phyloP scores from a whole-genome alignment of 1,139 yeast species.

The Kodamaea fungicola region DNA sequence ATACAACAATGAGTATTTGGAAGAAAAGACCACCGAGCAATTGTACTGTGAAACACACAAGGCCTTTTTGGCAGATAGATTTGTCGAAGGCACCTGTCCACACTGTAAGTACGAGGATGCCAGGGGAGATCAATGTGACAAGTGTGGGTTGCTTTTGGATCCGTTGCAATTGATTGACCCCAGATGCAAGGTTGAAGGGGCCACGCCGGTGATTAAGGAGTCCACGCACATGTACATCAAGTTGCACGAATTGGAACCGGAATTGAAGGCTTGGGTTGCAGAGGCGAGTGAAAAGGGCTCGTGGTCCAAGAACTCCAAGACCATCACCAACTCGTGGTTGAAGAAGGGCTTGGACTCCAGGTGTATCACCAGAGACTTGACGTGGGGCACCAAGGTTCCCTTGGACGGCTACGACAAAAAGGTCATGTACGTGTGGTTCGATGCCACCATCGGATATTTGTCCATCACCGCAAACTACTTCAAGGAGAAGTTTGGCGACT shows the following conservation, averaged over 20 bases:
- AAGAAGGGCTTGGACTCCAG: constrained; percentile 91
- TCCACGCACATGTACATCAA: constrained; percentile 85
- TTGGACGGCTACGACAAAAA: constrained; percentile 76
- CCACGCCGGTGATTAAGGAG: constrained; percentile 73
- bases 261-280: constrained; percentile 69
- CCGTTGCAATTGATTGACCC: constrained; percentile 93
- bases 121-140: constrained; percentile 98
- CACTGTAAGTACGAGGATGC: constrained; percentile 94
- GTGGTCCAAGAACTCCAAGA: constrained; percentile 90
- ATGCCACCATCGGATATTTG: constrained; percentile 94
- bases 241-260: constrained; percentile 77
- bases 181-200: constrained; percentile 87
- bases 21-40: constrained; percentile 85
- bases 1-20: constrained; percentile 70
- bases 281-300: constrained; percentile 65
- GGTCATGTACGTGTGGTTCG: constrained; percentile 97
- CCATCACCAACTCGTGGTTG: constrained; percentile 89
- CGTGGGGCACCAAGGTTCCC: constrained; percentile 99
- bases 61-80: constrained; percentile 92
- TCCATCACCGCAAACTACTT: constrained; percentile 95
- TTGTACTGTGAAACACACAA: constrained; percentile 87
- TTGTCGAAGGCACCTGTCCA: constrained; percentile 97
- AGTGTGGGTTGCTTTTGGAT: constrained; percentile 84
- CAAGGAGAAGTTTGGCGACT: constrained; percentile 28
- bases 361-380: constrained; percentile 93